Percentiles rank a stretch among this genome's conserved stretches.
Evolutionary conservation across 306 rosid species (phyloP).

Genomic region (Ochetophila trinervis): DNA sequence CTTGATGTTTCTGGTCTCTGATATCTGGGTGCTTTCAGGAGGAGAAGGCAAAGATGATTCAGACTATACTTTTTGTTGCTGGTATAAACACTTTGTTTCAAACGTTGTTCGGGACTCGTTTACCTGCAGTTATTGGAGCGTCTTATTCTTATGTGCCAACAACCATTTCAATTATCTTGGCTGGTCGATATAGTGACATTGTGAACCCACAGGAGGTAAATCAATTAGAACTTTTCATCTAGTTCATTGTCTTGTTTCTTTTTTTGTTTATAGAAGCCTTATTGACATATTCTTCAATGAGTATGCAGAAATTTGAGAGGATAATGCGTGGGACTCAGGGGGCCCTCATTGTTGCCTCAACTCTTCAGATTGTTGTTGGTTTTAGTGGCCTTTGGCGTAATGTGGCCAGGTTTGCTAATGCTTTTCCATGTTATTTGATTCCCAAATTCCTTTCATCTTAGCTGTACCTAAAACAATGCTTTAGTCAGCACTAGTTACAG

Average conservation of each 20-base stretch:
- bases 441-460: slow-evolving; percentile 5
- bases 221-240: slow-evolving; percentile 16
- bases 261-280: background rate
- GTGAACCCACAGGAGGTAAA: slow-evolving; percentile 77
- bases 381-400: slow-evolving; percentile 99
- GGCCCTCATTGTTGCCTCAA: slow-evolving; percentile 94
- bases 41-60: slow-evolving; percentile 93
- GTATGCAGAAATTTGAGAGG: slow-evolving; percentile 76
- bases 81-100: slow-evolving; percentile 82
- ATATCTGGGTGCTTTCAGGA: slow-evolving; percentile 39
- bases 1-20: slow-evolving; percentile 18
- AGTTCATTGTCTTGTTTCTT: slow-evolving; percentile 6
- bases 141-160: slow-evolving; percentile 91
- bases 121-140: slow-evolving; percentile 90
- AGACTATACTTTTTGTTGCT: slow-evolving; percentile 81
- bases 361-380: slow-evolving; percentile 93
- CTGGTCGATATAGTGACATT: slow-evolving; percentile 79
- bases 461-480: background rate
- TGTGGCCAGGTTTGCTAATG: slow-evolving; percentile 64
- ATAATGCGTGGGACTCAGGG: slow-evolving; percentile 97
- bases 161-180: slow-evolving; percentile 86
- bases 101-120: slow-evolving; percentile 81
- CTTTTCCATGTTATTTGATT: background rate
- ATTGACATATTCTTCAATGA: slow-evolving; percentile 19
- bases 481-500: background rate